Evolutionary conservation across 2,329 filamentous ascomycete species (phyloP).

Genomic region (Pestalotiopsis sp.): DNA sequence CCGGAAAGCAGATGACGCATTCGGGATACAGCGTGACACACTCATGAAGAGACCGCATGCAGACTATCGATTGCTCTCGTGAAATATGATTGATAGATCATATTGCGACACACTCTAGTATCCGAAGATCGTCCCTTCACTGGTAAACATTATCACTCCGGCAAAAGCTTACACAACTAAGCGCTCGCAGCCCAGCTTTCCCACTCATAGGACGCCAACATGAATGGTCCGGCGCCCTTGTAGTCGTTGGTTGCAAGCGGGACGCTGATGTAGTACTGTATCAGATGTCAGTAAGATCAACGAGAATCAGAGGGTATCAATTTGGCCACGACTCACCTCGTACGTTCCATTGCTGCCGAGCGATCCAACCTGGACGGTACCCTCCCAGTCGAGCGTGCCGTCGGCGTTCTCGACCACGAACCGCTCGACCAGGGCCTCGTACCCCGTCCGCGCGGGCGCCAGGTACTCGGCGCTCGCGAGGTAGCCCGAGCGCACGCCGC

Average conservation of each 20-base stretch:
- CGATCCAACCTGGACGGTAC: constrained; percentile 52
- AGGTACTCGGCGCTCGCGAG: constrained; percentile 32
- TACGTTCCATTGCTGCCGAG: constrained; percentile 47
- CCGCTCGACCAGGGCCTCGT: constrained; percentile 40
- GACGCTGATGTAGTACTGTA: constrained; percentile 42
- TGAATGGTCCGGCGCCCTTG: constrained; percentile 39
- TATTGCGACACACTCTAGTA: not conserved
- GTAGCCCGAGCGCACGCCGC: constrained; percentile 40
- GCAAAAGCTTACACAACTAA: not conserved
- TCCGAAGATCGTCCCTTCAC: not conserved
- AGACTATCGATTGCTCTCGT: not conserved
- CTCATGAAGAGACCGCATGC: not conserved
- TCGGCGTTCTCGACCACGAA: constrained; percentile 47
- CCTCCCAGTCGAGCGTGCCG: constrained; percentile 49
- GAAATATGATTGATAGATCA: not conserved
- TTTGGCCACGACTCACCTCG: constrained; percentile 38
- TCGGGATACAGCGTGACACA: not conserved
- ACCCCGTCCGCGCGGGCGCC: constrained; percentile 40
- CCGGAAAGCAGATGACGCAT: not conserved
- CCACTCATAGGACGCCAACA: constrained; percentile 37
- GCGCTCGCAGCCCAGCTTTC: constrained; percentile 19
- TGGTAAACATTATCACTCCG: not conserved
- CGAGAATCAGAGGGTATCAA: not conserved
- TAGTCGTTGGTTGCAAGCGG: constrained; percentile 36
- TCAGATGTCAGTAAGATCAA: not conserved